Evolutionary conservation across 345 rosid genomes (phyloP), one percentile per base, ranked within the genome.

Genomic region (Raphanus raphanistrum): DNA sequence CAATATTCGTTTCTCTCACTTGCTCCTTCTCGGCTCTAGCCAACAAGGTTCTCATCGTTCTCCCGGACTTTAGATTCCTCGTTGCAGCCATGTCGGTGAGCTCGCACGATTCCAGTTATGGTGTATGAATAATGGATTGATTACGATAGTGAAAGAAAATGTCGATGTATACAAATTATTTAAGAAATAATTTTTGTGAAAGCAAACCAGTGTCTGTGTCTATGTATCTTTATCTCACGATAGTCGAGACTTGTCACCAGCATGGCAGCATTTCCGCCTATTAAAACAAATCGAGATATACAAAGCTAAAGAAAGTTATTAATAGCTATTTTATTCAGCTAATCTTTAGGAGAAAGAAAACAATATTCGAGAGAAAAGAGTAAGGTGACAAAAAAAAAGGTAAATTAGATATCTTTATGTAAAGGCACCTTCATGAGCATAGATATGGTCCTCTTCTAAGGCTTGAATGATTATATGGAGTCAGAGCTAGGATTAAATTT

Each of bases 401-500:
- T 1, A 16, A 68, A 26, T 13, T 61, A 48, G 29, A 57, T 50
- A 61, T 76, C 60, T 68, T 32, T 61, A 32, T 60, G 69, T 68
- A 60, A 76, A 76, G 62, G 68, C 17, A 61, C 74, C 79, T 76
- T 50, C 21, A 62, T 68, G 68, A 61, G 69, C 74, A 61, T 76
- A 69, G 69, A 62, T 33, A 33, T 25, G 79, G 29, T 68, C 61
- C 17, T 75, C 68, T 59, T 59, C 52, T 59, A 68, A 62, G 17
- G 73, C 36, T 76, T 50, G 75, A 50, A 26, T 68, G 38, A 50
- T 69, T 4, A 76, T n/a, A 62, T 62, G 57, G 15, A 69, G 21
- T 21, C 21, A 21, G 52, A 69, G 64, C 70, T 70, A 68, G 2
- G 25, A 27, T 6, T 69, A 50, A 29, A 38, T 13, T 33, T 76